These are phyloP conservation scores for Zygosaccharomyces pseudorouxii DNA, from an alignment of 805 yeast genomes.

Conservation along the genomic window DNA sequence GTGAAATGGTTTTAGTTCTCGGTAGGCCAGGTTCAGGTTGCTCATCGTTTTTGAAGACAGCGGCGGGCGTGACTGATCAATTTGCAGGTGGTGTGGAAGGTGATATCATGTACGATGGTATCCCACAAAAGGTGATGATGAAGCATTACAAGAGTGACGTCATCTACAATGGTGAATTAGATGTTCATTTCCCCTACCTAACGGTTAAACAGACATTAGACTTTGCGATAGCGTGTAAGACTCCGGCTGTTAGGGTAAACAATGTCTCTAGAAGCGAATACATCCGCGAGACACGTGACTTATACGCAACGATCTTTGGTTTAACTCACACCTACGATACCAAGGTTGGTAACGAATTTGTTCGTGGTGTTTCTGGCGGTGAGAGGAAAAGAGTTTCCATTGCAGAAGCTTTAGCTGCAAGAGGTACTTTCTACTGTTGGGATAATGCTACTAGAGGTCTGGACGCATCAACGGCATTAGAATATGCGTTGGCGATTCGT, in stretches of 20 bases:
- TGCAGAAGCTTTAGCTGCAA: slow-evolving; percentile 64
- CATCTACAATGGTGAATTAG: slow-evolving; percentile 57
- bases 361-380: slow-evolving; percentile 81
- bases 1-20: slow-evolving; percentile 64
- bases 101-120: slow-evolving; percentile 56
- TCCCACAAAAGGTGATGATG: slow-evolving; percentile 56
- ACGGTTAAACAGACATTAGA: slow-evolving; percentile 69
- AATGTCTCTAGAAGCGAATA: slow-evolving; percentile 45
- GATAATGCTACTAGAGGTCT: slow-evolving; percentile 77
- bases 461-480: slow-evolving; percentile 67
- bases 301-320: slow-evolving; percentile 45
- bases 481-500: slow-evolving; percentile 56
- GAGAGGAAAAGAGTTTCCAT: slow-evolving; percentile 82
- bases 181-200: slow-evolving; percentile 70
- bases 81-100: slow-evolving; percentile 48
- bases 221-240: slow-evolving; percentile 66
- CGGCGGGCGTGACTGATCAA: slow-evolving; percentile 52
- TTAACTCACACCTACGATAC: slow-evolving; percentile 51
- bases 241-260: slow-evolving; percentile 53
- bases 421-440: slow-evolving; percentile 57
- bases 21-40: slow-evolving; percentile 83
- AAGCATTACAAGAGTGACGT: slow-evolving; percentile 51
- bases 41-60: slow-evolving; percentile 59
- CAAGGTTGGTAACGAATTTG: slow-evolving; percentile 51
- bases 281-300: slow-evolving; percentile 39